phyloP scores from a whole-genome alignment of 75 land plant species.

The Cryptomeria japonica region DNA sequence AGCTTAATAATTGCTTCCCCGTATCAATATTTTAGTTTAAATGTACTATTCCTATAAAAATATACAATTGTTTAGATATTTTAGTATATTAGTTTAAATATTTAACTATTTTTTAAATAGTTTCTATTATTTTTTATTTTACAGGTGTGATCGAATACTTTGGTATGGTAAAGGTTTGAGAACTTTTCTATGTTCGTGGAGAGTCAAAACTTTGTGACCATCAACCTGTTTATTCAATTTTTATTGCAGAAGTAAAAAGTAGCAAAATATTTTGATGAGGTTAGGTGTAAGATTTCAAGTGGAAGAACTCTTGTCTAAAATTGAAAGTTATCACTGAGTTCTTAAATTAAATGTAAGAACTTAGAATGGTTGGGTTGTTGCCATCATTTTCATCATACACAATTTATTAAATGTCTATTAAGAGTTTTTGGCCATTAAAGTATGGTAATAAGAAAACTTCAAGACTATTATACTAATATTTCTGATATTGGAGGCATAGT shows the following conservation, averaged over 20 bases:
- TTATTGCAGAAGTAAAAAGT: conserved; percentile 40
- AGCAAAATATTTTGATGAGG: conserved; percentile 15
- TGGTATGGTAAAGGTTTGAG: conserved; percentile 57
- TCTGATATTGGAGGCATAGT: too few relatives aligned
- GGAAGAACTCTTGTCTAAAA: conserved; percentile 35
- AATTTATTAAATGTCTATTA: neutral
- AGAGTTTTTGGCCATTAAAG: too few relatives aligned
- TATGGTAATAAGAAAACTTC: too few relatives aligned
- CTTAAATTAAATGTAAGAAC: neutral
- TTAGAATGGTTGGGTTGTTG: neutral
- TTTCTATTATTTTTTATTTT: neutral
- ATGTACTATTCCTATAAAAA: too few relatives aligned
- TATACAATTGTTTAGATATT: too few relatives aligned
- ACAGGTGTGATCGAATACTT: conserved; percentile 66
- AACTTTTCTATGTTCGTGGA: conserved; percentile 39
- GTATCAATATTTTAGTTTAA: neutral
- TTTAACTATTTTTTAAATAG: neutral
- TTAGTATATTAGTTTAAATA: neutral
- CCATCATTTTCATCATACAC: neutral
- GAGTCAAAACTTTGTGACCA: conserved; percentile 63
- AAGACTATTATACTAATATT: too few relatives aligned
- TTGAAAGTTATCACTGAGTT: neutral
- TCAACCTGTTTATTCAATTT: conserved; percentile 58
- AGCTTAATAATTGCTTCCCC: too few relatives aligned
- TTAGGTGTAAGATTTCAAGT: conserved; percentile 19